Base-by-base conservation (phyloP, 441 rosid genomes). In the Breynia disticha region DNA sequence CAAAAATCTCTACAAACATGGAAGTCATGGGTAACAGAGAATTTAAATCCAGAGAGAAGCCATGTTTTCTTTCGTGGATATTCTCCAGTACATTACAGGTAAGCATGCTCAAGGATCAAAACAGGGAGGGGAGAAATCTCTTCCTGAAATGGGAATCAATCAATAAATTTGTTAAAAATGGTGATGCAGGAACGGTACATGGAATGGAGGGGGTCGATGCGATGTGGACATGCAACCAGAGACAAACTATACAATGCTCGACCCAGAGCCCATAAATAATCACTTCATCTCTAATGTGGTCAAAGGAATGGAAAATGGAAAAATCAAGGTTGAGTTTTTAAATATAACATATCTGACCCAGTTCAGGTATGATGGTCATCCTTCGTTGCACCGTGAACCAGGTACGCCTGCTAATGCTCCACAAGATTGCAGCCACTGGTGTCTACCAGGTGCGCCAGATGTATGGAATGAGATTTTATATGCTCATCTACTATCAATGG, bases 381-480 rank as follows among this genome's bases (percentile, higher is more conserved):
- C 95, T 18, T 83, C 96, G 19, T 62, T 57, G 46, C 66, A 80
- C 66, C 77, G 82, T 1, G 90, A 80, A 71, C 72, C 71, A 9
- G 78, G 82, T 2, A 82, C 82, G 60, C 69, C 74, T 1, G 54
- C 62, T 39, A 65, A 71, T 52, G 85, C 86, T 71, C 82, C 93
- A 17, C 86, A 87, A 60, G 88, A 87, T 61, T 84, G 88, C 75
- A 85, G 96, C 75, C 90, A 85, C 61, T 83, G 97, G 90, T 85
- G 95, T 70, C 63, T 84, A 52, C 95, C 95, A 1, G 90, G 90
- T 11, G 67, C 84, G 48, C 93, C 88, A 20, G 80, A 87, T 62
- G 66, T 75, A 46, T 83, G 95, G 95, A 87, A 87, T 65, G 82
- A 83, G 67, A 72, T 84, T 52, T 76, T 86, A 69, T 84, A 81